Evolutionary conservation across 805 yeast genomes (phyloP).

Genomic region (Sugiyamaella qingdaonensis): DNA sequence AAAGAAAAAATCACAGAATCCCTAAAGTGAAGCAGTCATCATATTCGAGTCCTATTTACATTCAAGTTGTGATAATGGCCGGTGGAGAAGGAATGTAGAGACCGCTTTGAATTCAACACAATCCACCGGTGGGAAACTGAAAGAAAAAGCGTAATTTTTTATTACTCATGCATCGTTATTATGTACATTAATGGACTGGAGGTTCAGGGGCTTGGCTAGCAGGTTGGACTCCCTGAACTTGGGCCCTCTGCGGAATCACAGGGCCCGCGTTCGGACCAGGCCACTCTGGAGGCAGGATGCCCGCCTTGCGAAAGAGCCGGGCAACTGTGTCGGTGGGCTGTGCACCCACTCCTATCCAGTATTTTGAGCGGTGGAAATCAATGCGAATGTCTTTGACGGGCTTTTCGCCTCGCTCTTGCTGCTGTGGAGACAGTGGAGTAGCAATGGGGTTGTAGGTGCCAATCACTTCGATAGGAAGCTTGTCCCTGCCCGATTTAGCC

Average conservation of each 20-base stretch:
- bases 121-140: not conserved
- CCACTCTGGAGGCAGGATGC: slow-evolving; percentile 46
- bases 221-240: slow-evolving; percentile 11
- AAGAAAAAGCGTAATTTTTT: not conserved
- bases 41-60: too few species aligned
- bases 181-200: slow-evolving; percentile 5
- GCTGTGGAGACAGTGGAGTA: slow-evolving; percentile 58
- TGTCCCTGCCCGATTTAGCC: slow-evolving; percentile 70
- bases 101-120: not conserved
- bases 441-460: slow-evolving; percentile 92
- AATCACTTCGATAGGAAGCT: slow-evolving; percentile 86
- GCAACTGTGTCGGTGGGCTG: slow-evolving; percentile 83
- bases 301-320: slow-evolving; percentile 66
- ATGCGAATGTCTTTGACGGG: slow-evolving; percentile 76
- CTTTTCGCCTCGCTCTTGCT: slow-evolving; percentile 49
- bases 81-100: too few species aligned
- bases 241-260: slow-evolving; percentile 16
- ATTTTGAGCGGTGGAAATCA: slow-evolving; percentile 85
- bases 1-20: too few species aligned
- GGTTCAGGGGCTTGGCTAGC: slow-evolving; percentile 6
- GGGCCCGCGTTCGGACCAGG: slow-evolving; percentile 31
- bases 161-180: not conserved
- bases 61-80: too few species aligned
- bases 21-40: too few species aligned
- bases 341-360: slow-evolving; percentile 98